Evolutionary conservation across 2,329 filamentous ascomycete genomes (phyloP).

Genomic region (Trichoderma oligosporum): DNA sequence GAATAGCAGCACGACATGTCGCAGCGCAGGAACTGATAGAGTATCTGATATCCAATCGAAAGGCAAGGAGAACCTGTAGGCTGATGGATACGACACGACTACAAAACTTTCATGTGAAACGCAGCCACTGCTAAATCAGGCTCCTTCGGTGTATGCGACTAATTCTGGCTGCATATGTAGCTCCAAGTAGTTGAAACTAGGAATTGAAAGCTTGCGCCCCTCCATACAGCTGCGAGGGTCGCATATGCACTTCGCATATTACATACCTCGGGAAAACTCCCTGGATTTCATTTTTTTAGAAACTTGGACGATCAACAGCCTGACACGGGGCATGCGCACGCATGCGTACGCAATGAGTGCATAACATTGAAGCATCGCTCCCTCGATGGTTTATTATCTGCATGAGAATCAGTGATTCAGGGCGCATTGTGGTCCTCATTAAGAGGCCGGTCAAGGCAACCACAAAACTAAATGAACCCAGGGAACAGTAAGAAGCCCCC

Average conservation of each 20-base stretch:
- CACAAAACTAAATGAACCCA: conserved; percentile 1
- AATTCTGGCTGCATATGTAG: conserved; percentile 13
- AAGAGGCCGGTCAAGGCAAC: conserved; percentile 26
- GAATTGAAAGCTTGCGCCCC: conserved; percentile 2
- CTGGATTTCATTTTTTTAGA: not conserved
- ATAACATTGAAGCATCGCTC: not conserved
- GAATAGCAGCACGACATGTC: conserved; percentile 18
- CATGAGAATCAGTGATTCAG: conserved; percentile 1
- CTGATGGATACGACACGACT: conserved; percentile 12
- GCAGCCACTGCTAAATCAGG: conserved; percentile 7
- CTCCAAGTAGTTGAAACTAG: not conserved
- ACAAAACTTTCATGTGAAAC: conserved; percentile 9
- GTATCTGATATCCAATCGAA: conserved; percentile 1
- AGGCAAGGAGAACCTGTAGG: not conserved
- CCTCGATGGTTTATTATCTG: conserved; percentile 1
- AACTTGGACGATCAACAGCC: conserved; percentile 17
- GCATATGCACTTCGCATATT: conserved; percentile 10
- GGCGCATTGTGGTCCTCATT: conserved; percentile 17
- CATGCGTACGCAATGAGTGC: conserved; percentile 13
- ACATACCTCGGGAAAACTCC: not conserved
- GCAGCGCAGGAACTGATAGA: conserved; percentile 17
- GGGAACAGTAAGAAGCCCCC: conserved; percentile 4
- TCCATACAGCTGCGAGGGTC: not conserved
- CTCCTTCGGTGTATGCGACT: conserved; percentile 1
- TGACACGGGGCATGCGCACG: conserved; percentile 15